These are phyloP conservation scores for Potentilla sterilis DNA, from an alignment of 306 rosid genomes.

Conservation along the genomic window DNA sequence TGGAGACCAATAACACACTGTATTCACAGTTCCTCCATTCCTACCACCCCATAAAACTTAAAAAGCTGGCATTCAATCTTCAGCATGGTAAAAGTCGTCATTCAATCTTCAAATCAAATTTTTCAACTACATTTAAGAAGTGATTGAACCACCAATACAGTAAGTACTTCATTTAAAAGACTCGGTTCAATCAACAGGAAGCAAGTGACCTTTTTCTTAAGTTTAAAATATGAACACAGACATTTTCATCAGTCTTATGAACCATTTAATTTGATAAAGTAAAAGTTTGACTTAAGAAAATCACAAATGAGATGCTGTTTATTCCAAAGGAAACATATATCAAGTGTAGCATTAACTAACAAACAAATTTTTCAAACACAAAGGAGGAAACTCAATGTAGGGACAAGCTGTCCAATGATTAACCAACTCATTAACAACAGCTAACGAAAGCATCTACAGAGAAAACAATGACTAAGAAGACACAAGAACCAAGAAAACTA, in stretches of 20 bases:
- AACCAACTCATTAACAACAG: not conserved
- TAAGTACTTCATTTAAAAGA: not conserved
- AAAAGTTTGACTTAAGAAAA: not conserved
- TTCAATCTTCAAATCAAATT: not conserved
- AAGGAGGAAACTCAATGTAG: not conserved
- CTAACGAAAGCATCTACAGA: not conserved
- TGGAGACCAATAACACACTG: not conserved
- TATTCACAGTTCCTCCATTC: not conserved
- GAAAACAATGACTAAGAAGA: not conserved
- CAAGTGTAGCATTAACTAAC: not conserved
- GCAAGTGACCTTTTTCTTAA: not conserved
- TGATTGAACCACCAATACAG: not conserved
- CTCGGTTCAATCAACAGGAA: not conserved
- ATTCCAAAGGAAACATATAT: not conserved
- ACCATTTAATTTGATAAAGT: not conserved
- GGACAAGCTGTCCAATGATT: not conserved
- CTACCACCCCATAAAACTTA: not conserved
- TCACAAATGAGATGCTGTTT: not conserved
- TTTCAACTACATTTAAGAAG: not conserved
- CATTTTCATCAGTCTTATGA: not conserved
- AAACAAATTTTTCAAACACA: not conserved
- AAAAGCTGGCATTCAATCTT: slow-evolving; percentile 5
- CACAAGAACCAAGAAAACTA: not conserved
- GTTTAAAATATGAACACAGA: not conserved
- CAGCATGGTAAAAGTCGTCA: not conserved